These are phyloP conservation scores for Plasmodium knowlesi DNA, from an alignment of 169 alveolate genomes.

Conservation along the genomic window DNA sequence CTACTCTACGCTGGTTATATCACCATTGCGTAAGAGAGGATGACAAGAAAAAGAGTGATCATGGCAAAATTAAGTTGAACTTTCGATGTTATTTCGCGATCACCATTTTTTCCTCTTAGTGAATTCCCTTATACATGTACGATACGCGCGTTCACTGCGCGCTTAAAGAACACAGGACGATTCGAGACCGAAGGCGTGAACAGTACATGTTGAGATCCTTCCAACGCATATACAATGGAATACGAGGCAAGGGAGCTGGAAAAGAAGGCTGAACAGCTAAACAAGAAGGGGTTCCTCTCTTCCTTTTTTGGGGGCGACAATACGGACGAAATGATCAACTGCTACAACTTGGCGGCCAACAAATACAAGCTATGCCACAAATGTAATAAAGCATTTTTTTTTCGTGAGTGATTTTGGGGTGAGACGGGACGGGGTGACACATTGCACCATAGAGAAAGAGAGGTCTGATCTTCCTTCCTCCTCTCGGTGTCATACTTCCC, in stretches of 20 bases:
- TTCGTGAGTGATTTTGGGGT: neutral
- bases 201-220: neutral
- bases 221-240: slow-evolving; percentile 17
- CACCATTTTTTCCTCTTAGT: neutral
- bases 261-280: slow-evolving; percentile 55
- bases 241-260: slow-evolving; percentile 65
- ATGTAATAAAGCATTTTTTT: slow-evolving; percentile 12
- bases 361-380: slow-evolving; percentile 57
- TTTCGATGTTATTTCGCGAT: neutral
- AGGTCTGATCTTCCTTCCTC: neutral
- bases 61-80: neutral
- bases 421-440: neutral
- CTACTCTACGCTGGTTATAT: neutral
- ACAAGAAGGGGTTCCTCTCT: slow-evolving; percentile 60
- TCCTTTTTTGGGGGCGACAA: slow-evolving; percentile 68
- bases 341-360: slow-evolving; percentile 66
- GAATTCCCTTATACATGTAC: neutral
- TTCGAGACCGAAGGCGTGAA: neutral
- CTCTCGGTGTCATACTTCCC: neutral
- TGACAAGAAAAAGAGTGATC: neutral
- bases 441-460: neutral
- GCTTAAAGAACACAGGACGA: neutral
- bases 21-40: neutral
- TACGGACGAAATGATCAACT: slow-evolving; percentile 59
- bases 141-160: neutral